Base-by-base conservation (phyloP, 202 grass and related monocot genomes). In the Carex arenaria region DNA sequence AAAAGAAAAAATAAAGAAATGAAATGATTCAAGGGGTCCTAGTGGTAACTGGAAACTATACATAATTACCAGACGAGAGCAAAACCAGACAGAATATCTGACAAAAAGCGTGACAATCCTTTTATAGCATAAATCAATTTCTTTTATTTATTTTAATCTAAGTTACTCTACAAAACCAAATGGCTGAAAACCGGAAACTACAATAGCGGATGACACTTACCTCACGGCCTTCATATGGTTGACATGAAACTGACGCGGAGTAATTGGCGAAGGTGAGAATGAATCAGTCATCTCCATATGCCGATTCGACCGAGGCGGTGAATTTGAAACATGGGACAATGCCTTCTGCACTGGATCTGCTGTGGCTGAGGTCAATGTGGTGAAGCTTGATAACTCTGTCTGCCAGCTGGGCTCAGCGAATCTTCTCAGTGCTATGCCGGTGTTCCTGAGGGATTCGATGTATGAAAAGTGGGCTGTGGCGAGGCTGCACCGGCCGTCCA, bases 141-240 rank as follows among this genome's bases (percentile, higher is more conserved):
- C 26, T 18, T 34, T 72, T 56, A 23, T 73, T 56, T 56, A 12
- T 18, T 75, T 76, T 0, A 10, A 19, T 56, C 19, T 3, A 77
- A 71, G 59, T 32, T 54, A 77, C 54, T 36, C 7, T 4, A 77
- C 52, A 59, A 59, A 77, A 77, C 28, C 18, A 57, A 59, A 56
- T 77, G 15, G 52, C 45, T 10, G 2, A 73, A 73, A 51, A 28
- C 20, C 19, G 5, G 20, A 52, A 73, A 28, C 4, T 52, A 38
- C 28, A 56, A 82, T 65, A 81, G 7, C 59, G 13, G 3, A 56
- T 32, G 31, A 40, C 17, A 30, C 64, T 36, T 85, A 89, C 70
- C 91, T 86, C 31, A 17, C 64, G 26, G 89, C 89, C 87, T 92
- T 99, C 93, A 99, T 99, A 92, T 92, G 96, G 83, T 94, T 92